phyloP scores from a whole-genome alignment of 768 basidiomycete genomes.

The Kwoniella dejecticola region DNA sequence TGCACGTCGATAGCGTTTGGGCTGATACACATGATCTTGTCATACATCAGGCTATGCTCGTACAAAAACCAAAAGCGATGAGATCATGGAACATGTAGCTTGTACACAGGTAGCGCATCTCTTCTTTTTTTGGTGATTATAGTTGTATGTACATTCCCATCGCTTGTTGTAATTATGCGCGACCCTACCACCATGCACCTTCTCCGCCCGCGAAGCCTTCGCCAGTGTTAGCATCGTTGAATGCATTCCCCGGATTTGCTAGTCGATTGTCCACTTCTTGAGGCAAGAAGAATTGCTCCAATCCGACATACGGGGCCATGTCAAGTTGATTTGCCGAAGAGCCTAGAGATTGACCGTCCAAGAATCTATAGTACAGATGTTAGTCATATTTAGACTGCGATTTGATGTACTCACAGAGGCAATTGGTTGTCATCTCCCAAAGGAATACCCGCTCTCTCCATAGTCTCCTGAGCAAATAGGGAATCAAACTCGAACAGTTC shows the following conservation, averaged over 20 bases:
- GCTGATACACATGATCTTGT: too few relatives aligned
- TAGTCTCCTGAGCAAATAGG: conserved; percentile 49
- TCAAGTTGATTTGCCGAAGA: conserved; percentile 32
- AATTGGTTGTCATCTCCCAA: conserved; percentile 47
- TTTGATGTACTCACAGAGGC: conserved; percentile 46
- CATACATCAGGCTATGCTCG: too few relatives aligned
- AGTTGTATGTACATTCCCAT: too few relatives aligned
- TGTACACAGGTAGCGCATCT: too few relatives aligned
- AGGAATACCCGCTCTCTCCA: conserved; percentile 47
- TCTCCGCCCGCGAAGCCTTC: conserved; percentile 5
- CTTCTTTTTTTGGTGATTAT: too few relatives aligned
- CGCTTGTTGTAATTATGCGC: too few relatives aligned
- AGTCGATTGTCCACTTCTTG: conserved; percentile 46
- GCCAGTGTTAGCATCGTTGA: background rate
- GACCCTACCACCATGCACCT: conserved; percentile 1
- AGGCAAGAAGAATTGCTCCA: conserved; percentile 55
- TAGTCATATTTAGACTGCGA: background rate
- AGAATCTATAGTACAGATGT: conserved; percentile 40
- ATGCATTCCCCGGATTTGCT: conserved; percentile 21
- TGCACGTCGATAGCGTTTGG: too few relatives aligned
- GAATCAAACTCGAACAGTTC: conserved; percentile 53
- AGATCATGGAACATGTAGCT: too few relatives aligned
- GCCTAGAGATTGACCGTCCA: conserved; percentile 54
- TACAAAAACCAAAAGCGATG: too few relatives aligned
- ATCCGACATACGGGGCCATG: conserved; percentile 44